Evolutionary conservation across 2,329 filamentous ascomycete genomes (phyloP), one percentile per base, ranked within the genome.

Genomic region (Colletotrichum kahawae): DNA sequence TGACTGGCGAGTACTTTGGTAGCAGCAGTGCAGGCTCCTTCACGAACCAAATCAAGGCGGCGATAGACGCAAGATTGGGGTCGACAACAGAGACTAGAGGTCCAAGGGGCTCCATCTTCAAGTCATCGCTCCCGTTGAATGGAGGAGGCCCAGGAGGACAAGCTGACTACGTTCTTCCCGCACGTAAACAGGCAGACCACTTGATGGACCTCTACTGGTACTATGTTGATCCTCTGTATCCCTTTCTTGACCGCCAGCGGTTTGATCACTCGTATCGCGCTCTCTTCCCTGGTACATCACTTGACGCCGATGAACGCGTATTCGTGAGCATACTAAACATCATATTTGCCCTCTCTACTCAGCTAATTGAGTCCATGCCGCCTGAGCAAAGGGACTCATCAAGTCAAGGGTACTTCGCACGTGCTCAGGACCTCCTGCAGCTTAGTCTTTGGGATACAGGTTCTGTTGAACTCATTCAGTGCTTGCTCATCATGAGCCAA

Each of bases 1-100:
- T 79, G 27, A 86, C 82, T 1, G 82, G 85, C 16, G 86, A 87
- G 21, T 87, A 86, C 73, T 88, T 88, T 70, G 86, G 87, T 0
- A 87, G 83, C 74, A 88, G 86, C 18, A 88, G 87, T 71, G 85
- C 85, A 1, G 85, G 86, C 0, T 86, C 85, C 4, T 88, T 88
- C 63, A 88, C 87, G 33, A 83, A 82, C 2, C 86, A 88, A 69
- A 87, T 88, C 51, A 87, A 85, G 67, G 84, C 82, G 1, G 86
- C 85, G 0, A 85, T 88, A 2, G 85, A 87, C 7, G 77, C 77
- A 4, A 77, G 80, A 5, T 54, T 83, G 0, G 80, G 80, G 5
- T 43, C 38, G 27, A 14, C n/a, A 34, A 43, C 63, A 13, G 68
- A 76, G 27, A 43, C 51, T 31, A 34, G 60, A 14, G 36, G 64